Evolutionary conservation across 192 early-diverging fungal species (phyloP).

Genomic region (Coemansia sp.): DNA sequence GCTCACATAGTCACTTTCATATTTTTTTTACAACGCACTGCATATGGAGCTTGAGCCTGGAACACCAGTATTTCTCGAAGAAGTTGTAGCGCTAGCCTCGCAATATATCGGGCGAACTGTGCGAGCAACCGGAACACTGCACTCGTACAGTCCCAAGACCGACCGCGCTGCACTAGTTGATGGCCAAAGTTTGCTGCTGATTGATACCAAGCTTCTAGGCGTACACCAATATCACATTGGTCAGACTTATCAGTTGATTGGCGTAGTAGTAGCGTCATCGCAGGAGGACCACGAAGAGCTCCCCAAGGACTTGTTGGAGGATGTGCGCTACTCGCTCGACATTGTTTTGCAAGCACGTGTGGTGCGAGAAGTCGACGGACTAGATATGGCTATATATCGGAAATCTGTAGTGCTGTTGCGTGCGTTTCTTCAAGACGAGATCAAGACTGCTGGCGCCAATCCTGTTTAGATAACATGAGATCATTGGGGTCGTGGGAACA

Average conservation of each 20-base stretch:
- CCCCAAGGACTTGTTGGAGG: conserved; percentile 28
- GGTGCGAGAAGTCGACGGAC: conserved; percentile 26
- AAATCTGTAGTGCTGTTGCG: conserved; percentile 38
- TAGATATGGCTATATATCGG: conserved; percentile 36
- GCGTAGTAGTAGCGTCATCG: background rate
- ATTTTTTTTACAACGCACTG: too few relatives aligned
- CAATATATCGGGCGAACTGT: conserved; percentile 18
- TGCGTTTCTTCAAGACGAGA: background rate
- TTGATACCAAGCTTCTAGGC: conserved; percentile 37
- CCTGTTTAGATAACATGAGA: background rate
- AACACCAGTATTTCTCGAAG: conserved; percentile 47
- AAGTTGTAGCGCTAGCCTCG: conserved; percentile 10
- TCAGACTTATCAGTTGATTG: conserved; percentile 50
- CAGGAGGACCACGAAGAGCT: background rate
- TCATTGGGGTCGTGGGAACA: conserved; percentile 1
- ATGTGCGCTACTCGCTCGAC: conserved; percentile 16
- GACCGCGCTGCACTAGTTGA: conserved; percentile 33
- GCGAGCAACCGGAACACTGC: conserved; percentile 38
- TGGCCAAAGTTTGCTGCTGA: conserved; percentile 12
- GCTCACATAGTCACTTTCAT: too few relatives aligned
- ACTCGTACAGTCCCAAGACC: conserved; percentile 23
- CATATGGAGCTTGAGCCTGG: conserved; percentile 46
- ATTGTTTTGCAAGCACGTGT: conserved; percentile 38
- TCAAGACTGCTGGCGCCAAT: background rate
- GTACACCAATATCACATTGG: conserved; percentile 33